phyloP scores from a whole-genome alignment of 768 basidiomycete species.

The Suillus cothurnatus region DNA sequence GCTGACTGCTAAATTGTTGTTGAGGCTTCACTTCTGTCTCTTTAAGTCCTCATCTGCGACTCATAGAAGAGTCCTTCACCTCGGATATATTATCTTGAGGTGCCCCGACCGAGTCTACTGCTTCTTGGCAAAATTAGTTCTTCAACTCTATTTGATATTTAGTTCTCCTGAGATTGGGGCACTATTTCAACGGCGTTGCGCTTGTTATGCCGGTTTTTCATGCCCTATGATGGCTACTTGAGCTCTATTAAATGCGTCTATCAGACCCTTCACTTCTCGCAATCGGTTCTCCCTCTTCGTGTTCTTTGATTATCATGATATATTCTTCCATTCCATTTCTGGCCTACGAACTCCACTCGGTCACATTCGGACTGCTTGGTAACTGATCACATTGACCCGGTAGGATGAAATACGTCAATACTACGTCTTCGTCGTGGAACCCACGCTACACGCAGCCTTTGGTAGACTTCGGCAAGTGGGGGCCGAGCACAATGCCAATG shows the following conservation, averaged over 20 bases:
- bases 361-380: conserved; percentile 9
- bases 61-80: conserved; percentile 11
- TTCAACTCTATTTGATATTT: not conserved
- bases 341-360: conserved; percentile 11
- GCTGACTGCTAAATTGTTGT: not conserved
- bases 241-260: conserved; percentile 12
- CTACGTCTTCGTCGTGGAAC: conserved; percentile 30
- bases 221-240: conserved; percentile 3
- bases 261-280: conserved; percentile 21
- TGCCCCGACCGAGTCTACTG: conserved; percentile 6
- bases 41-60: conserved; percentile 7
- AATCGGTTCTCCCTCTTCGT: conserved; percentile 12
- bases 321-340: not conserved
- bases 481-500: not conserved
- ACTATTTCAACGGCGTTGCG: not conserved
- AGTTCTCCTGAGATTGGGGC: not conserved
- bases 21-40: conserved; percentile 7
- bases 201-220: conserved; percentile 9
- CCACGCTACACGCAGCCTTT: conserved; percentile 28
- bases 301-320: conserved; percentile 11
- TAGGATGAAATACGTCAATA: conserved; percentile 40
- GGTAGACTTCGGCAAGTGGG: conserved; percentile 11
- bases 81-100: conserved; percentile 12
- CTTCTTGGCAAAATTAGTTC: conserved; percentile 3
- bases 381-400: conserved; percentile 22